Evolutionary conservation across 2,329 filamentous ascomycete genomes (phyloP).

Genomic region (Pestalotiopsis sp.): DNA sequence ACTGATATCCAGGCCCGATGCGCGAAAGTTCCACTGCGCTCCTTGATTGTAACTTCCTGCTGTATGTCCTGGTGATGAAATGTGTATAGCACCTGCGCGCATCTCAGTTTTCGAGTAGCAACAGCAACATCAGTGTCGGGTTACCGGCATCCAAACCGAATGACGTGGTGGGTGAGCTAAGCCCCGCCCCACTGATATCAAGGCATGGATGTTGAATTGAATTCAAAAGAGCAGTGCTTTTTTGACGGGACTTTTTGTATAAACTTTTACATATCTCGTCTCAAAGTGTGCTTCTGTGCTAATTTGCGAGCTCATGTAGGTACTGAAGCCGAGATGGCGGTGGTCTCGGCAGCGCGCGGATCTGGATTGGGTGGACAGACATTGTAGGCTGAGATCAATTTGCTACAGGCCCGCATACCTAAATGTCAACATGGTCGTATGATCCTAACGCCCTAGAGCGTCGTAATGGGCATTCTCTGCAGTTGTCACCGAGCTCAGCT

Average conservation of each 20-base stretch:
- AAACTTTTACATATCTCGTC: neutral
- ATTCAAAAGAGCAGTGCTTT: neutral
- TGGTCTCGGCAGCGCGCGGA: no score
- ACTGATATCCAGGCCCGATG: neutral
- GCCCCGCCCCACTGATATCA: neutral
- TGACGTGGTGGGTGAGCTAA: neutral
- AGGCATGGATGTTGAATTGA: neutral
- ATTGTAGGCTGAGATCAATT: neutral
- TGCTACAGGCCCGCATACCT: neutral
- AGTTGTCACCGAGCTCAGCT: constrained; percentile 16
- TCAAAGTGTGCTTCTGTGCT: neutral
- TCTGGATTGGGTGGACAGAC: no score
- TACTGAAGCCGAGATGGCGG: no score
- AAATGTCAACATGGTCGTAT: neutral
- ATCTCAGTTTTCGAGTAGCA: neutral
- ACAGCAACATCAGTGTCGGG: neutral
- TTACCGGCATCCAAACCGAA: neutral
- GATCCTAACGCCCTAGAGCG: constrained; percentile 34
- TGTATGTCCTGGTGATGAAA: neutral
- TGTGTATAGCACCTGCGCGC: neutral
- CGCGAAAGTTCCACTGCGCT: neutral
- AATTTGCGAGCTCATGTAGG: neutral
- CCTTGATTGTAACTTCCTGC: neutral
- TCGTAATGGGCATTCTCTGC: constrained; percentile 30
- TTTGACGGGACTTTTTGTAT: neutral